These are phyloP conservation scores for Diaporthe australafricana DNA, from an alignment of 2,329 filamentous ascomycete genomes.

Conservation along the genomic window DNA sequence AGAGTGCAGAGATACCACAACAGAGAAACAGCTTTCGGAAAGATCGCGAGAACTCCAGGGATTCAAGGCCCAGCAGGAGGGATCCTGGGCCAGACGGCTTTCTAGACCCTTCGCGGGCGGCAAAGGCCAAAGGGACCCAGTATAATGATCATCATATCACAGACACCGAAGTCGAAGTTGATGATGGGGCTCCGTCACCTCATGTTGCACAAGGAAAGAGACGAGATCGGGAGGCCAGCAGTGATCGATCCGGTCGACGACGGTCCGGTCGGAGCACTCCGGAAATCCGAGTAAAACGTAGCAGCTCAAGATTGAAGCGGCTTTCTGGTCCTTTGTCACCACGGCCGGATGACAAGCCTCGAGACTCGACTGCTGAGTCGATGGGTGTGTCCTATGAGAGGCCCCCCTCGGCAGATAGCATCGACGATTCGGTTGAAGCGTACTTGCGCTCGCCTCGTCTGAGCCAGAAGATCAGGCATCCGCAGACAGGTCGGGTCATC, in stretches of 20 bases:
- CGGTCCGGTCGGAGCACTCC: slow-evolving; percentile 62
- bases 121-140: slow-evolving; percentile 40
- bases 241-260: slow-evolving; percentile 57
- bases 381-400: slow-evolving; percentile 71
- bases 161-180: slow-evolving; percentile 50
- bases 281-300: slow-evolving; percentile 62
- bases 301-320: slow-evolving; percentile 69
- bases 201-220: slow-evolving; percentile 72
- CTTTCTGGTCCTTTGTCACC: slow-evolving; percentile 63
- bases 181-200: slow-evolving; percentile 78
- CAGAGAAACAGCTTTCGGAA: slow-evolving; percentile 6
- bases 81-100: slow-evolving; percentile 32
- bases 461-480: slow-evolving; percentile 88
- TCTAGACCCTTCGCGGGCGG: slow-evolving; percentile 43
- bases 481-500: slow-evolving; percentile 86
- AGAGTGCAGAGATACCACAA: not conserved
- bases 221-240: slow-evolving; percentile 60
- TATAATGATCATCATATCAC: slow-evolving; percentile 36
- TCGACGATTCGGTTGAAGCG: slow-evolving; percentile 87
- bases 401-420: slow-evolving; percentile 83
- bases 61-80: slow-evolving; percentile 26
- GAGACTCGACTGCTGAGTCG: slow-evolving; percentile 35
- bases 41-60: slow-evolving; percentile 3
- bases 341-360: slow-evolving; percentile 49
- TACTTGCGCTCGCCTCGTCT: slow-evolving; percentile 87